These are phyloP conservation scores for Lentinus brumalis DNA, from an alignment of 768 basidiomycete species.

Conservation along the genomic window DNA sequence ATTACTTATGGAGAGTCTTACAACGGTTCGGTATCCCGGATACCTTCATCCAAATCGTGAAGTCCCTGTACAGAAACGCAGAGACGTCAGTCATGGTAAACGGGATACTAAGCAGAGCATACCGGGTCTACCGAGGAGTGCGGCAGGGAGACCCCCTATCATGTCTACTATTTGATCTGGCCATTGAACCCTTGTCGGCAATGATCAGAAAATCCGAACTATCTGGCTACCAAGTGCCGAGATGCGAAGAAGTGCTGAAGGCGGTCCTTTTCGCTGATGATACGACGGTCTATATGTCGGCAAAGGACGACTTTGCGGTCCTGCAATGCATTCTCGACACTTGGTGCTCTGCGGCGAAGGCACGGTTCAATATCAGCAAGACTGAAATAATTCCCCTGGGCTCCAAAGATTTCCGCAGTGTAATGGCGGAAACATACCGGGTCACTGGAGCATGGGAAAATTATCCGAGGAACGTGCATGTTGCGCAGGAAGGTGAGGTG, in stretches of 20 bases:
- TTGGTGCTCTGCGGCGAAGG: constrained; percentile 44
- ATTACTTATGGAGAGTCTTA: constrained; percentile 15
- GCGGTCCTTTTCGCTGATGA: constrained; percentile 33
- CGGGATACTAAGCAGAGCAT: constrained; percentile 28
- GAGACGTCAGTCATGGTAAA: constrained; percentile 37
- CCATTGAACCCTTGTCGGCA: constrained; percentile 33
- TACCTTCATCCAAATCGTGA: constrained; percentile 26
- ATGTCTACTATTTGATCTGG: constrained; percentile 35
- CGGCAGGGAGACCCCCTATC: constrained; percentile 38
- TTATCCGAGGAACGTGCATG: not conserved
- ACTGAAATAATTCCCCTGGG: constrained; percentile 43
- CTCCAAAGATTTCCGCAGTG: constrained; percentile 13
- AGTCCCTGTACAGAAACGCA: constrained; percentile 33
- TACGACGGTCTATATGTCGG: constrained; percentile 31
- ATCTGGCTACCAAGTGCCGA: constrained; percentile 21
- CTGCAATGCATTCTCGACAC: constrained; percentile 30
- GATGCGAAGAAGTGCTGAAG: constrained; percentile 7
- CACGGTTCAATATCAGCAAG: constrained; percentile 44
- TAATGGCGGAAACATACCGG: not conserved
- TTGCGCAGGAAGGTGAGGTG: not conserved
- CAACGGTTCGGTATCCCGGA: constrained; percentile 5
- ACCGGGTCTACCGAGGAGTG: constrained; percentile 34
- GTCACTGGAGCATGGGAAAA: not conserved
- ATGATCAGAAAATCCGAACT: constrained; percentile 22
- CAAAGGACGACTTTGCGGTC: constrained; percentile 27